Conservation (phyloP, 176 grass and related monocot genomes). For the Melocanna baccifera region DNA sequence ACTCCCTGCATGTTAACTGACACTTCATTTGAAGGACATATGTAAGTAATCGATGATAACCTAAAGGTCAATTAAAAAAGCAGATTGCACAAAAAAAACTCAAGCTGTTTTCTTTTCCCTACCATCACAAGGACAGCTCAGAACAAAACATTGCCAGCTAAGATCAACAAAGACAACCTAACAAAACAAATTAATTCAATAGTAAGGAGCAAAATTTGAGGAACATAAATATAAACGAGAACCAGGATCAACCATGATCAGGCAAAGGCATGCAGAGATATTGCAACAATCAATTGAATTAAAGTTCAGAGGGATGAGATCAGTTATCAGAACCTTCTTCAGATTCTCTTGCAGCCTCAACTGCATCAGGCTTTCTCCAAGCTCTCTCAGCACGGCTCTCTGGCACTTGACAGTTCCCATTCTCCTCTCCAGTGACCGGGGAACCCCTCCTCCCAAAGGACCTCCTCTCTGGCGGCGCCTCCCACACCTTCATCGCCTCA, state of each 20-base stretch:
- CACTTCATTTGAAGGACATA: not conserved
- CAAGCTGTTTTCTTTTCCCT: not conserved
- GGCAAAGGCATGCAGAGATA: not conserved
- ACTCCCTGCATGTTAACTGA: not conserved
- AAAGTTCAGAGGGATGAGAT: constrained; percentile 9
- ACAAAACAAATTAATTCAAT: not conserved
- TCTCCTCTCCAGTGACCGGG: constrained; percentile 10
- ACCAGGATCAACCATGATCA: not conserved
- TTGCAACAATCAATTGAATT: not conserved
- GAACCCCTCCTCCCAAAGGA: constrained; percentile 45
- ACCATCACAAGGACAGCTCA: not conserved
- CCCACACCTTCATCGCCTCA: constrained; percentile 48
- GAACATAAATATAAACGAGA: not conserved
- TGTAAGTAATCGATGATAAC: not conserved
- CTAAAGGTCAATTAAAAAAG: not conserved
- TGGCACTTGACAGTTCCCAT: not conserved
- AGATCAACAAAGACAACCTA: not conserved
- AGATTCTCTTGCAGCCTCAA: constrained; percentile 21
- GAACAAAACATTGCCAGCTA: not conserved
- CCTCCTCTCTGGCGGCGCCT: constrained; percentile 27
- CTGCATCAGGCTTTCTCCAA: constrained; percentile 52
- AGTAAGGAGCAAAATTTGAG: not conserved
- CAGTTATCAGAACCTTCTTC: constrained; percentile 34
- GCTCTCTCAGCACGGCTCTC: constrained; percentile 30
- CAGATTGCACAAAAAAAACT: not conserved